phyloP scores from a whole-genome alignment of 116 monocot genomes.

The Papilionanthe hybrid region DNA sequence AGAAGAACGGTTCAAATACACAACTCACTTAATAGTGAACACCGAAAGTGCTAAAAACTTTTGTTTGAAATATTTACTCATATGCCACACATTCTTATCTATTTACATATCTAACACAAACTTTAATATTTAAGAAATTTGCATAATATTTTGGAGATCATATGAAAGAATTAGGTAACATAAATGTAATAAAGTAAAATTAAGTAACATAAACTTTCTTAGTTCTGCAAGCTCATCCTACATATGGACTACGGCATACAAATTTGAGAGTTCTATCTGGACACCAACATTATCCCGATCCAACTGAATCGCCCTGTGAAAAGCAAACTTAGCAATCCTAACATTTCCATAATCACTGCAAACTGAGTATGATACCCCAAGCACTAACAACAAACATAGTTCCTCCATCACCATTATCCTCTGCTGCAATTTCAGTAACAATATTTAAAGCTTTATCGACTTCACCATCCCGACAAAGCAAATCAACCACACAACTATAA shows the following conservation, averaged over 20 bases:
- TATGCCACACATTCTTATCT: too few relatives aligned
- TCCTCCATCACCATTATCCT: not conserved
- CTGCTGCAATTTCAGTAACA: slow-evolving; percentile 18
- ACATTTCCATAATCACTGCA: slow-evolving; percentile 42
- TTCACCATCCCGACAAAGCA: slow-evolving; percentile 59
- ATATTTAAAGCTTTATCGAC: slow-evolving; percentile 47
- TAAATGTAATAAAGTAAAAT: too few relatives aligned
- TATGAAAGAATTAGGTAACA: too few relatives aligned
- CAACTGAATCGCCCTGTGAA: slow-evolving; percentile 36
- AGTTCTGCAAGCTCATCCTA: slow-evolving; percentile 51
- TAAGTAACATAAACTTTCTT: slow-evolving; percentile 45
- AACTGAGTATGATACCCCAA: slow-evolving; percentile 49
- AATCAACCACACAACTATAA: slow-evolving; percentile 50
- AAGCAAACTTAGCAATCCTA: slow-evolving; percentile 38
- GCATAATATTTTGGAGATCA: too few relatives aligned
- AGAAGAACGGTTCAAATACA: too few relatives aligned
- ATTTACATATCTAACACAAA: too few relatives aligned
- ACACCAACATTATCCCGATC: slow-evolving; percentile 45
- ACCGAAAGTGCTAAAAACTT: too few relatives aligned
- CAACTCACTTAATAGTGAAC: too few relatives aligned
- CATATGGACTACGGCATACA: slow-evolving; percentile 50
- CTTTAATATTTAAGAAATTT: too few relatives aligned
- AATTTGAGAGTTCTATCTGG: slow-evolving; percentile 51
- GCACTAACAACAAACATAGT: slow-evolving; percentile 17
- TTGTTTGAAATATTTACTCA: too few relatives aligned